Conservation (phyloP, 2,329 filamentous ascomycete genomes). For the Allantophomopsis lycopodina region DNA sequence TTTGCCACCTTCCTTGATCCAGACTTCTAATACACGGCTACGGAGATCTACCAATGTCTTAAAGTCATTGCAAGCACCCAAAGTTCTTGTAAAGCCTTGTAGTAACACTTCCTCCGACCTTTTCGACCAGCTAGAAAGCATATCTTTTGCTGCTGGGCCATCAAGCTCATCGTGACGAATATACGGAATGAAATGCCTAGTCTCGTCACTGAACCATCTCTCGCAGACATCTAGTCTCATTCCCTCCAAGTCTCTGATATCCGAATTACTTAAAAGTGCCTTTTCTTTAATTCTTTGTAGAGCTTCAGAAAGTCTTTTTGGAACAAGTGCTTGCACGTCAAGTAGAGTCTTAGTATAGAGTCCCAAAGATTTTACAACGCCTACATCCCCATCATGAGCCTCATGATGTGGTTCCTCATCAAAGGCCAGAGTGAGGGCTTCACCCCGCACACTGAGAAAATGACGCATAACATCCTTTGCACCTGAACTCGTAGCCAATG, state of each 20-base stretch:
- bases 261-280: slow-evolving; percentile 57
- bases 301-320: slow-evolving; percentile 55
- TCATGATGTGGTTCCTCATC: slow-evolving; percentile 21
- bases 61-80: slow-evolving; percentile 50
- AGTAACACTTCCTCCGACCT: slow-evolving; percentile 45
- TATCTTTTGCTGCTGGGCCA: slow-evolving; percentile 41
- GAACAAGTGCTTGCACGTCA: slow-evolving; percentile 64
- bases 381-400: slow-evolving; percentile 27
- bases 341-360: slow-evolving; percentile 67
- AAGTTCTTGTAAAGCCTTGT: slow-evolving; percentile 43
- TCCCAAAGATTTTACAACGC: slow-evolving; percentile 49
- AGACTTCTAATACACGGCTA: slow-evolving; percentile 56
- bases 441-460: slow-evolving; percentile 60
- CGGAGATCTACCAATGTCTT: slow-evolving; percentile 56
- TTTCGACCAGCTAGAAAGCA: slow-evolving; percentile 49
- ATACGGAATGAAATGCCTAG: slow-evolving; percentile 76
- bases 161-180: slow-evolving; percentile 69
- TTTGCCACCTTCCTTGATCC: slow-evolving; percentile 56
- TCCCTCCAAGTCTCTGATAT: slow-evolving; percentile 51
- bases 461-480: slow-evolving; percentile 66
- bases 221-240: slow-evolving; percentile 67
- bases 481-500: slow-evolving; percentile 67
- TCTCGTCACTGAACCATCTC: slow-evolving; percentile 70
- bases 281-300: slow-evolving; percentile 54
- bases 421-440: slow-evolving; percentile 52